Conservation (phyloP, 495 filamentous ascomycete species). For the Neurospora cerealis region DNA sequence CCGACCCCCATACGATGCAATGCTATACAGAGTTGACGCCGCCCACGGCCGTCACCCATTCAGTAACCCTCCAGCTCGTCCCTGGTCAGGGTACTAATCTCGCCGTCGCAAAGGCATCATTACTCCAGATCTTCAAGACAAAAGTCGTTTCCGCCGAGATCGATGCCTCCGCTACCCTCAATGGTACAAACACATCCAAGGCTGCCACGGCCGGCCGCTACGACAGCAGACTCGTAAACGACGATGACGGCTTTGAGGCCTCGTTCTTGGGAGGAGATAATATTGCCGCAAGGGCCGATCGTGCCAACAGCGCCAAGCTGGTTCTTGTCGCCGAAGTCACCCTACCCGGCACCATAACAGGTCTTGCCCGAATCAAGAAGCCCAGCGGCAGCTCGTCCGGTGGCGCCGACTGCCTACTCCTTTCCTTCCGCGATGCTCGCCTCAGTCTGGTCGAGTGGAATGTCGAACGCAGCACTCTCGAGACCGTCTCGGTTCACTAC, state of each 20-base stretch:
- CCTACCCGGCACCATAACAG: conserved; percentile 73
- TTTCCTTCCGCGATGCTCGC: conserved; percentile 84
- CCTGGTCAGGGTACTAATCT: conserved; percentile 70
- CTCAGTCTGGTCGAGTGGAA: conserved; percentile 94
- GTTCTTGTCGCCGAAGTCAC: conserved; percentile 75
- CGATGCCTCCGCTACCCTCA: conserved; percentile 22
- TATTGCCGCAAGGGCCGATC: conserved; percentile 42
- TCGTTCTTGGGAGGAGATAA: conserved; percentile 50
- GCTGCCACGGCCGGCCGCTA: conserved; percentile 20
- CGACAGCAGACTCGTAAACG: conserved; percentile 37
- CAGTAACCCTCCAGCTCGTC: conserved; percentile 67
- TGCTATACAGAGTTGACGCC: conserved; percentile 85
- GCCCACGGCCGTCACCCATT: conserved; percentile 87
- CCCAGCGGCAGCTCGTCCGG: conserved; percentile 64
- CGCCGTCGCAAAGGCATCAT: conserved; percentile 76
- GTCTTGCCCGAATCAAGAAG: conserved; percentile 64
- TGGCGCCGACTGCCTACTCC: conserved; percentile 55
- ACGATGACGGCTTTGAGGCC: conserved; percentile 50
- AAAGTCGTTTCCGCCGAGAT: conserved; percentile 46
- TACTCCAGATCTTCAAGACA: conserved; percentile 77
- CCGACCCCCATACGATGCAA: conserved; percentile 32
- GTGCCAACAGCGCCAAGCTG: conserved; percentile 59
- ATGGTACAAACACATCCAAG: conserved; percentile 4
- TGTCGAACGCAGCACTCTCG: conserved; percentile 60
- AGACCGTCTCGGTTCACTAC: conserved; percentile 90